phyloP scores from a whole-genome alignment of 805 yeast genomes.

The Candida easanensis region DNA sequence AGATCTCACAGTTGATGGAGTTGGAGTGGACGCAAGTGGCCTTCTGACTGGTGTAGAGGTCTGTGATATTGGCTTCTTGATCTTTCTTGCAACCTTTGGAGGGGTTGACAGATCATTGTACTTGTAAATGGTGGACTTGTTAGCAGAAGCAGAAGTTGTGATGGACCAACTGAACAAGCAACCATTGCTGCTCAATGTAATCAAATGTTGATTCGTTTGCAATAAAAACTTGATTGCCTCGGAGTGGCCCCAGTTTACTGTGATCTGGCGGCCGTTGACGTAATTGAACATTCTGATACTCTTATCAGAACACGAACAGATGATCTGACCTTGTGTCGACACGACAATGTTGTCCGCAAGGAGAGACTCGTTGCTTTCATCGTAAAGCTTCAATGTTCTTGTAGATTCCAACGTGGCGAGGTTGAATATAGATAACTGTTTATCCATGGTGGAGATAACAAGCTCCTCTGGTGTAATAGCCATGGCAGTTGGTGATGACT shows the following conservation, averaged over 20 bases:
- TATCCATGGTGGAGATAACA: conserved; percentile 52
- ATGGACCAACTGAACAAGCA: conserved; percentile 50
- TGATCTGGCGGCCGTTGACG: conserved; percentile 42
- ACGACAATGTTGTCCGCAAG: conserved; percentile 43
- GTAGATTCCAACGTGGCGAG: conserved; percentile 31
- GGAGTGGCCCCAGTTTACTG: conserved; percentile 60
- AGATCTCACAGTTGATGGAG: conserved; percentile 11
- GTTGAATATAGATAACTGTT: conserved; percentile 40
- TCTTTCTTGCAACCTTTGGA: conserved; percentile 28
- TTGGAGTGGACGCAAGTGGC: conserved; percentile 1
- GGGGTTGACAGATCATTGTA: conserved; percentile 21
- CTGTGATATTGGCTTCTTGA: conserved; percentile 18
- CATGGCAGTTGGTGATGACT: conserved; percentile 49
- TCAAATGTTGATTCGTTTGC: conserved; percentile 26
- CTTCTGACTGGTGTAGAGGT: conserved; percentile 18
- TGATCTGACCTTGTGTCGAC: conserved; percentile 29
- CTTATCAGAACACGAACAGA: conserved; percentile 53
- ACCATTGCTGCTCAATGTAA: conserved; percentile 51
- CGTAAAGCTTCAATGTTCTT: conserved; percentile 40
- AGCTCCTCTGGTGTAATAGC: conserved; percentile 36
- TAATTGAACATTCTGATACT: conserved; percentile 50
- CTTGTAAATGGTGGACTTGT: conserved; percentile 16
- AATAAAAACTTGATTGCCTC: conserved; percentile 42
- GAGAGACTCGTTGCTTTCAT: conserved; percentile 41
- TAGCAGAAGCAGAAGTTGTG: neutral